Evolutionary conservation across 225 moss, liverwort and hornwort species (phyloP).

Genomic region (Ulota crispa): DNA sequence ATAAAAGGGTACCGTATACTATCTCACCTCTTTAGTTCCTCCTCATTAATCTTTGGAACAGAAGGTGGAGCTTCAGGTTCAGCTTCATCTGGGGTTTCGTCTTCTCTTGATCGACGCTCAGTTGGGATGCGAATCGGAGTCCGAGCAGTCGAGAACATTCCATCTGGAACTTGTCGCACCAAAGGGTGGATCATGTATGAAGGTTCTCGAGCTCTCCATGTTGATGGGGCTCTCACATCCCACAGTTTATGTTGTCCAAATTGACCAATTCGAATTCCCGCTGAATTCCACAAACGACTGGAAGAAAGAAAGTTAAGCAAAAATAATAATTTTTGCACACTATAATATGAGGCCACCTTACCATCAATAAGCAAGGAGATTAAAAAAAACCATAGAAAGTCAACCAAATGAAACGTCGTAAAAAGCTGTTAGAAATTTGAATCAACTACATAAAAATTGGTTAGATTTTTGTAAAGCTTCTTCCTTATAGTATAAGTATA

Average conservation of each 20-base stretch:
- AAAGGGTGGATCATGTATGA: slow-evolving; percentile 77
- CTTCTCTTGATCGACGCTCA: slow-evolving; percentile 21
- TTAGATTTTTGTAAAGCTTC: too few species aligned
- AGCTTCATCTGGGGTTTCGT: neutral
- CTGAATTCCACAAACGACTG: slow-evolving; percentile 76
- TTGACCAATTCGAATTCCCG: slow-evolving; percentile 71
- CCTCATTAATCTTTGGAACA: slow-evolving; percentile 9
- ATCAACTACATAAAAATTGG: too few species aligned
- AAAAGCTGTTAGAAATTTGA: too few species aligned
- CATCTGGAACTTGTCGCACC: slow-evolving; percentile 51
- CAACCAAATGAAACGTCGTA: too few species aligned
- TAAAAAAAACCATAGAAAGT: too few species aligned
- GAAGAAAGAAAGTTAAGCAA: neutral
- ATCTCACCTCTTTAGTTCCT: slow-evolving; percentile 37
- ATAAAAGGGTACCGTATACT: neutral
- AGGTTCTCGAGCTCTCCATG: slow-evolving; percentile 69
- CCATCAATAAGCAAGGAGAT: neutral
- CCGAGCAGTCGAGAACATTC: slow-evolving; percentile 42
- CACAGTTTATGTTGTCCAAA: slow-evolving; percentile 78
- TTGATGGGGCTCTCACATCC: slow-evolving; percentile 49
- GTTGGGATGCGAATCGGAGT: slow-evolving; percentile 31
- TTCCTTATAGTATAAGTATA: too few species aligned
- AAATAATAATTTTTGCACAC: neutral
- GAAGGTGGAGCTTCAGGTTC: neutral
- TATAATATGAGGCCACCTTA: neutral